Conservation (phyloP, 148 eudicot species). For the Nepenthes gracilis region DNA sequence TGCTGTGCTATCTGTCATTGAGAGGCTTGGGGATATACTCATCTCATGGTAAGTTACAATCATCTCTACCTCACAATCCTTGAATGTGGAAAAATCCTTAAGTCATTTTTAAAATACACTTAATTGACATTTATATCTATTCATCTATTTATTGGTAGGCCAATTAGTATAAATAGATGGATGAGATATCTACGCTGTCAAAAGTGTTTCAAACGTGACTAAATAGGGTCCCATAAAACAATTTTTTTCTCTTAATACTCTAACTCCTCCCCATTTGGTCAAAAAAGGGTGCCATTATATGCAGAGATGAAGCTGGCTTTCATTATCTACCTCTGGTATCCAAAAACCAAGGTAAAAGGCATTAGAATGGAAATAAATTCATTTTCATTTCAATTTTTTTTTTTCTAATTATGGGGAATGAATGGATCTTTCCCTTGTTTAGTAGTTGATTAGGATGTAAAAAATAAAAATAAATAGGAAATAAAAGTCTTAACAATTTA, state of each 20-base stretch:
- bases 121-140: no score
- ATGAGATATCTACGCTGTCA: no score
- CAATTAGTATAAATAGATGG: no score
- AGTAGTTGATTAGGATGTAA: no score
- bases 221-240: not conserved
- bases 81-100: not conserved
- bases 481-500: no score
- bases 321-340: constrained; percentile 83
- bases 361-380: not conserved
- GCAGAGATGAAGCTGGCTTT: constrained; percentile 77
- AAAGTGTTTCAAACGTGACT: not conserved
- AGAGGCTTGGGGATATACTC: constrained; percentile 45
- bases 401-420: no score
- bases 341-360: constrained; percentile 58
- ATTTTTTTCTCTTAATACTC: not conserved
- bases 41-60: constrained; percentile 47
- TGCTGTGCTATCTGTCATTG: constrained; percentile 49
- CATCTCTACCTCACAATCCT: not conserved
- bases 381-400: no score
- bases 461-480: no score
- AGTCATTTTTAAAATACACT: no score
- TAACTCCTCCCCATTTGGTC: not conserved
- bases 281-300: constrained; percentile 64
- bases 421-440: no score
- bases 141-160: no score